These are phyloP conservation scores for Rhodamnia rubescens DNA, from an alignment of 345 rosid species.

Conservation along the genomic window DNA sequence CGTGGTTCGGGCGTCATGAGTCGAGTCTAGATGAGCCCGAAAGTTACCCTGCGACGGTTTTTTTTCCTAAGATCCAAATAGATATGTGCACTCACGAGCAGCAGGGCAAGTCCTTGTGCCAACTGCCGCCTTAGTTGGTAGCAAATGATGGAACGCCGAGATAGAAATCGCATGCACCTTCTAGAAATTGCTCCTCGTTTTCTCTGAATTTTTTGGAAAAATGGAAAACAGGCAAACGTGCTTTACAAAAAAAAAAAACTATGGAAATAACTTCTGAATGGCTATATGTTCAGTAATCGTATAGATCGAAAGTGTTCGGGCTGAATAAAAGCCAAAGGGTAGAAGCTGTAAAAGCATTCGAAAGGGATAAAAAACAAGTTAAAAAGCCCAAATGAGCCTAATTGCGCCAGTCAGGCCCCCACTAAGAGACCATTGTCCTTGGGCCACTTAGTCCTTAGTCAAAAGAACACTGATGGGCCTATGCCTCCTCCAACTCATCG, in stretches of 20 bases:
- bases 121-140: rapidly evolving
- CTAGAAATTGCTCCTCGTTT: not conserved
- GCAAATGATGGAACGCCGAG: rapidly evolving
- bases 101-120: rapidly evolving
- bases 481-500: not conserved
- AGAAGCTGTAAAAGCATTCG: not conserved
- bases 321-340: not conserved
- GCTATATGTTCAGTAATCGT: not conserved
- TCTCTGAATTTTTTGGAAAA: not conserved
- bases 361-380: too few species aligned
- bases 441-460: not conserved
- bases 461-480: not conserved
- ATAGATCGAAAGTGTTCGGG: not conserved
- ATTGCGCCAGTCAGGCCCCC: too few species aligned
- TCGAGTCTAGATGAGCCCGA: not conserved
- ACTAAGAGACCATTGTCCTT: not conserved
- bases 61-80: not conserved
- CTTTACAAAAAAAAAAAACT: not conserved
- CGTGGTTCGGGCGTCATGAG: rapidly evolving
- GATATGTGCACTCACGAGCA: rapidly evolving
- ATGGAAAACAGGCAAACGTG: not conserved
- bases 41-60: rapidly evolving
- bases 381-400: not conserved
- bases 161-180: rapidly evolving
- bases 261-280: not conserved